These are phyloP conservation scores for Sporisorium exsertum DNA, from an alignment of 1,284 basidiomycete species.

Conservation along the genomic window DNA sequence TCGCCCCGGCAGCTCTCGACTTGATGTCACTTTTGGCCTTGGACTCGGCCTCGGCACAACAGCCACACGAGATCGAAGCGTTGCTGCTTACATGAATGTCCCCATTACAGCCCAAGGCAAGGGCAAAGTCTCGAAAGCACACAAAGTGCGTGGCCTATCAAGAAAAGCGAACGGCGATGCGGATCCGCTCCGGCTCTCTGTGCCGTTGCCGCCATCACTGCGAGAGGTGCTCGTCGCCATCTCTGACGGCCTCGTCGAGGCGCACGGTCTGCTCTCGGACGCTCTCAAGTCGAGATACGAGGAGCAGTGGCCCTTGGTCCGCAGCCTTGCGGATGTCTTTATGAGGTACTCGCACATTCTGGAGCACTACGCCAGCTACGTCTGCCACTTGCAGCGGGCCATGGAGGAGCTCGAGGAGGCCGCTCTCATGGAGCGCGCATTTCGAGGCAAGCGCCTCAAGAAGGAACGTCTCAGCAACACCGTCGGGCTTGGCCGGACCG, in stretches of 20 bases:
- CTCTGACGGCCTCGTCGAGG: constrained; percentile 54
- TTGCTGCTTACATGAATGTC: constrained; percentile 22
- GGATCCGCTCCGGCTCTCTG: constrained; percentile 43
- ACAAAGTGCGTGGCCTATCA: constrained; percentile 36
- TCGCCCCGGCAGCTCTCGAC: background rate
- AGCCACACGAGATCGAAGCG: constrained; percentile 33
- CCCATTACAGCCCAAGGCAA: constrained; percentile 8
- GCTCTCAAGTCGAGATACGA: constrained; percentile 61
- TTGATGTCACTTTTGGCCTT: constrained; percentile 26
- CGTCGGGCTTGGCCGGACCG: constrained; percentile 57
- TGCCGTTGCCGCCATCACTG: constrained; percentile 55
- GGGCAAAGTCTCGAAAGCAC: constrained; percentile 40
- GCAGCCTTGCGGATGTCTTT: constrained; percentile 62
- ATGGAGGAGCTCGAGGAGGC: constrained; percentile 63
- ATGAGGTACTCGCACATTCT: constrained; percentile 56
- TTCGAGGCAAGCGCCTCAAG: constrained; percentile 59
- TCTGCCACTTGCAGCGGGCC: constrained; percentile 58
- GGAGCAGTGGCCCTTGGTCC: constrained; percentile 63
- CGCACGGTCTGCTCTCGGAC: constrained; percentile 54
- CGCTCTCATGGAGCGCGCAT: constrained; percentile 61
- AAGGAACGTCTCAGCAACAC: constrained; percentile 60
- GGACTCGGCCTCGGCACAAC: constrained; percentile 50
- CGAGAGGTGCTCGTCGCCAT: constrained; percentile 54
- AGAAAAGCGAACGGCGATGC: constrained; percentile 20
- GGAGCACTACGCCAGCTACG: constrained; percentile 56